Evolutionary conservation across 148 eudicot species (phyloP).

Genomic region (Camellia japonica): DNA sequence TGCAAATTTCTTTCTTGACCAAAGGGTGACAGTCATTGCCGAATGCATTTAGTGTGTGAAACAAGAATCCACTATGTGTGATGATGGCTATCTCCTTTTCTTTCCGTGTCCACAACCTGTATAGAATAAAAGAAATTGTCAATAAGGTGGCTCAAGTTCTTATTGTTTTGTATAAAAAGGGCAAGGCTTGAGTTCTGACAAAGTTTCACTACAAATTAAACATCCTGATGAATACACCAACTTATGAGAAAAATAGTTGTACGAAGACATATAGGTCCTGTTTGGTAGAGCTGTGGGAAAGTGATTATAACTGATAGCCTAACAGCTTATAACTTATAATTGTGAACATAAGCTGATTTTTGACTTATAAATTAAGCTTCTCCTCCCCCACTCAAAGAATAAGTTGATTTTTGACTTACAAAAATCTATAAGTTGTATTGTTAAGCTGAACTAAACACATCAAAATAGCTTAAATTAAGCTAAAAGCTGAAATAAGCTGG

Average conservation of each 20-base stretch:
- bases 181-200: background rate
- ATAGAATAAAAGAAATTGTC: slow-evolving; percentile 13
- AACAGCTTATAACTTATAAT: no score
- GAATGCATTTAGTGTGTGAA: slow-evolving; percentile 60
- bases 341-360: no score
- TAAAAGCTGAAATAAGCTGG: no score
- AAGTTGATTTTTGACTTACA: no score
- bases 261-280: no score
- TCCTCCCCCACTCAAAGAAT: no score
- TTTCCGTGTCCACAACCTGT: slow-evolving; percentile 74
- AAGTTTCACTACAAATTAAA: background rate
- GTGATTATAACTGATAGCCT: no score
- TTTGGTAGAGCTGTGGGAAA: no score
- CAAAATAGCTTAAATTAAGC: no score
- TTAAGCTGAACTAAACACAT: no score
- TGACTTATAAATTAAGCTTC: no score
- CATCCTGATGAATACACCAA: background rate
- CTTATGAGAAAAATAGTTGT: background rate
- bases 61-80: slow-evolving; percentile 88
- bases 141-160: background rate
- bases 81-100: slow-evolving; percentile 96
- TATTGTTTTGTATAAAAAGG: background rate
- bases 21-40: slow-evolving; percentile 71
- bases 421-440: no score
- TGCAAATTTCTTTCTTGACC: slow-evolving; percentile 68